Evolutionary conservation across 23 red algal genomes (phyloP).

Genomic region (Gracilaria gracilis): DNA sequence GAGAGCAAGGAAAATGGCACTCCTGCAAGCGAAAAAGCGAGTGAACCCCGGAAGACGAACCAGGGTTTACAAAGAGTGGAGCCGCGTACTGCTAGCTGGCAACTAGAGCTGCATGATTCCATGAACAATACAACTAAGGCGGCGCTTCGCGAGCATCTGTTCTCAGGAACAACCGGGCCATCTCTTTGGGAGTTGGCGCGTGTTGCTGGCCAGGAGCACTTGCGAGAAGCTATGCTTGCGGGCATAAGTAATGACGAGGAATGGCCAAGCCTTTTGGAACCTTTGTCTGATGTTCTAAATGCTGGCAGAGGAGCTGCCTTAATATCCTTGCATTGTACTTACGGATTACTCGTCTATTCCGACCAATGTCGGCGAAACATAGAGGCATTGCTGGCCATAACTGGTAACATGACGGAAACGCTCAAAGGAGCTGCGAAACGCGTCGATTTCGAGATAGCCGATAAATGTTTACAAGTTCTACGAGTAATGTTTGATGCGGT

Average conservation of each 20-base stretch:
- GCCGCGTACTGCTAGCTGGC: background rate
- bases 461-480: constrained; percentile 18
- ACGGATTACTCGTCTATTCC: constrained; percentile 12
- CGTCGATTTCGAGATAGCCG: constrained; percentile 23
- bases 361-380: constrained; percentile 14
- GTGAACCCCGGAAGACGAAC: background rate
- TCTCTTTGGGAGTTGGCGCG: constrained; percentile 30
- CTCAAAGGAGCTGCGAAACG: constrained; percentile 11
- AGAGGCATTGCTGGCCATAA: background rate
- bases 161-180: background rate
- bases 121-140: constrained; percentile 21
- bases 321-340: background rate
- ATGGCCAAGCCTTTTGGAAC: constrained; percentile 13
- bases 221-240: constrained; percentile 1
- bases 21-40: background rate
- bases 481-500: constrained; percentile 27
- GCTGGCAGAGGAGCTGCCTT: constrained; percentile 19
- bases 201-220: constrained; percentile 17
- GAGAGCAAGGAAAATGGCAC: background rate
- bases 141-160: constrained; percentile 18
- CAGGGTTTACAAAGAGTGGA: background rate
- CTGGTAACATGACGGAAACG: background rate
- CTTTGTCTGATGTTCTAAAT: background rate
- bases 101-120: background rate
- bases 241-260: constrained; percentile 16